Conservation (phyloP, 495 filamentous ascomycete species). For the Pseudoneurospora amorphoporcata region DNA sequence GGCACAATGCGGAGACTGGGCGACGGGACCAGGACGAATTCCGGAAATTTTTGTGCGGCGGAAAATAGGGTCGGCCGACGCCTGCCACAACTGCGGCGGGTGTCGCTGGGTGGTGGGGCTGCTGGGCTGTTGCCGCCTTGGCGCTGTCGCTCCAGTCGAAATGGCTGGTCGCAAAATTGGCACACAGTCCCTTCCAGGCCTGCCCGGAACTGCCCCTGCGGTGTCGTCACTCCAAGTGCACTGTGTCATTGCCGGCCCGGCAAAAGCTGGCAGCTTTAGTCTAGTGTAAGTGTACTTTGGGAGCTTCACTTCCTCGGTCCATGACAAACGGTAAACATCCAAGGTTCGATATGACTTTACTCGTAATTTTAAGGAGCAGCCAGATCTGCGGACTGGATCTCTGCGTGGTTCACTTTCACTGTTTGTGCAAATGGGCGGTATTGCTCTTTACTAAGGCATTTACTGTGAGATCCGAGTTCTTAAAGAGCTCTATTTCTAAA, state of each 20-base stretch:
- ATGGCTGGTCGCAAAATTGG: neutral
- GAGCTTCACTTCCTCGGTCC: neutral
- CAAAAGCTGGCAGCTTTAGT: neutral
- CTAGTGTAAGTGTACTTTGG: neutral
- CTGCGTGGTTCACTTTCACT: neutral
- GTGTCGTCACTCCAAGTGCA: neutral
- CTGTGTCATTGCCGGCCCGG: neutral
- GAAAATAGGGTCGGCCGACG: conserved; percentile 24
- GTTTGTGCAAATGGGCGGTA: too few species aligned
- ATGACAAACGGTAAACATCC: neutral
- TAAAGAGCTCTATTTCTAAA: too few species aligned
- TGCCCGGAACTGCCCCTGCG: neutral
- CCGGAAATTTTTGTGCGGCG: conserved; percentile 32
- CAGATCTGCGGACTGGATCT: neutral
- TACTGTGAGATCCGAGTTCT: neutral
- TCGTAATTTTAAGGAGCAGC: neutral
- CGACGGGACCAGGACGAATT: conserved; percentile 12
- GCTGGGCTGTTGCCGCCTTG: neutral
- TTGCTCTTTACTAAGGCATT: neutral
- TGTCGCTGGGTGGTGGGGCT: neutral
- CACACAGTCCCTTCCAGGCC: neutral
- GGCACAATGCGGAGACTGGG: conserved; percentile 13
- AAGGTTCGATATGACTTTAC: neutral
- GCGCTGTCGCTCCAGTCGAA: neutral
- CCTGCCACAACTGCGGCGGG: neutral